Base-by-base conservation (phyloP, 495 filamentous ascomycete genomes). In the Alectoria sarmentosa region DNA sequence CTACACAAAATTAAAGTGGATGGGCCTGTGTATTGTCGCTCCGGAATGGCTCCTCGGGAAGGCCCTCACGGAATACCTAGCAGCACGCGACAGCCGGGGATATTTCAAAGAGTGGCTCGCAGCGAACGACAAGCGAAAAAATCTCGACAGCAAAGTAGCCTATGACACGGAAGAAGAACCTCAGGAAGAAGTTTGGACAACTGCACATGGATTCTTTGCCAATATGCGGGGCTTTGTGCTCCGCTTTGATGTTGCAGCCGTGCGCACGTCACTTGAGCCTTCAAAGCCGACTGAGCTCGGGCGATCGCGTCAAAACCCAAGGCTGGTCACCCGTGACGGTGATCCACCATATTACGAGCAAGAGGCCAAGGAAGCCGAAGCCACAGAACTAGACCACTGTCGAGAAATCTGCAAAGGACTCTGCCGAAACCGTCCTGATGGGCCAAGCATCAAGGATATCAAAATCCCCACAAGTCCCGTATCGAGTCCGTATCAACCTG, bases 1-100 rank as follows among this genome's bases (percentile, higher is more conserved):
- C n/a, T 58, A 34, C 34, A 54, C 56, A 13, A 65, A 58, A 13
- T 14, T 60, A 30, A 65, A 65, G 59, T 65, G 63, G 63, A 60
- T 65, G 63, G 55, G 28, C 39, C 0, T 60, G 19, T 48, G 34
- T n/a, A 37, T 65, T 34, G 15, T 19, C 3, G 30, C 32, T 21
- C 63, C 63, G 3, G 63, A 65, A 28, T 65, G 26, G 21, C 23
- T 59, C 23, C 58, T 65, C 34, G 56, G 55, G 1, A 65, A 65
- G 37, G 63, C 63, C 10, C 56, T 65, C 14, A 36, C 13, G 1
- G 63, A 65, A 23, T 59, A 14, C 34, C 14, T 41, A 21, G 63
- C 63, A 37, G 63, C 63, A 39, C 34, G 37, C 28, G 63, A 65
- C 23, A 60, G 55, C 55, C 41, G 54, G 23, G 49, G 58, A 39